These are phyloP conservation scores for Grosmannia clavigera DNA, from an alignment of 2,329 filamentous ascomycete genomes.

Conservation along the genomic window DNA sequence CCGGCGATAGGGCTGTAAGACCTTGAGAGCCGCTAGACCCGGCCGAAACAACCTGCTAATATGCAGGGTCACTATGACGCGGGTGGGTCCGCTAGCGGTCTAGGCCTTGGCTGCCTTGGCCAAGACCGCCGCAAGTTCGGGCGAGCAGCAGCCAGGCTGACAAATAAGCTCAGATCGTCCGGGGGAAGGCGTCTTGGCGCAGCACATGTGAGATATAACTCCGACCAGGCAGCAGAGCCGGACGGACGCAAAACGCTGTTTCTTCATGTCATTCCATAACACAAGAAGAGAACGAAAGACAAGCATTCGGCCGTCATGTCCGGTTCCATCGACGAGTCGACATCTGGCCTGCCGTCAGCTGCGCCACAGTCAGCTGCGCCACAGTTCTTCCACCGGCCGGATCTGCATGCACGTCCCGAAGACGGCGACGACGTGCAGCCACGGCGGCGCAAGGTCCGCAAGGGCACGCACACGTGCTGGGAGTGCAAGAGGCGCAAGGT, in stretches of 20 bases:
- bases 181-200: too few relatives aligned
- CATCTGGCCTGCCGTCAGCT: too few relatives aligned
- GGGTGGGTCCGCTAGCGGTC: neutral
- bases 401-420: too few relatives aligned
- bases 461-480: slow-evolving; percentile 47
- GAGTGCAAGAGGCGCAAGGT: slow-evolving; percentile 45
- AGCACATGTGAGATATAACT: too few relatives aligned
- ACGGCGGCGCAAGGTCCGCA: slow-evolving; percentile 30
- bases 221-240: too few relatives aligned
- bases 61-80: neutral
- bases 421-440: neutral
- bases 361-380: neutral
- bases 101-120: neutral
- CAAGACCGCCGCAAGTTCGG: neutral
- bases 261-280: too few relatives aligned
- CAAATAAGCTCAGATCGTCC: neutral
- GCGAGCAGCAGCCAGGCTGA: neutral
- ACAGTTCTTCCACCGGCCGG: neutral
- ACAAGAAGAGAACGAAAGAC: too few relatives aligned
- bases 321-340: too few relatives aligned
- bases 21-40: neutral
- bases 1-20: neutral
- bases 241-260: too few relatives aligned
- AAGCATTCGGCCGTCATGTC: too few relatives aligned
- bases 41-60: neutral